These are phyloP conservation scores for Fraxinus sp. DNA, from an alignment of 305 asterid genomes.

Conservation along the genomic window DNA sequence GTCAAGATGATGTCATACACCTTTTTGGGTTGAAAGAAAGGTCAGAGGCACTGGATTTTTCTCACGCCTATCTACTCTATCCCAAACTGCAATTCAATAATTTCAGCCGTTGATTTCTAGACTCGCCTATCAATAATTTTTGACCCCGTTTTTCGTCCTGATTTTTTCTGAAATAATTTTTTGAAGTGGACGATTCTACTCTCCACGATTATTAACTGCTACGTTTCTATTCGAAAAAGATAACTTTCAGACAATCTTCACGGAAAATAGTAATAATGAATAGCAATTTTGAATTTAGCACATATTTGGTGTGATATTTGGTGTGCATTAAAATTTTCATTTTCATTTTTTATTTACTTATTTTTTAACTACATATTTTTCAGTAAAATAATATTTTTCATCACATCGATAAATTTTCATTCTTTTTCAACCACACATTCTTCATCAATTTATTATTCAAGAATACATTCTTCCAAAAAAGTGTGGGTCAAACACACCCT, in stretches of 20 bases:
- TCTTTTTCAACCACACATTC: too few relatives aligned
- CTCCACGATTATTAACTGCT: background rate
- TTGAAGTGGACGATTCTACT: background rate
- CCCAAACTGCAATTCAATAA: background rate
- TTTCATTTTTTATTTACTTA: too few relatives aligned
- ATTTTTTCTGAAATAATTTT: background rate
- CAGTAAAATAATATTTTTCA: too few relatives aligned
- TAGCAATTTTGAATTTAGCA: too few relatives aligned
- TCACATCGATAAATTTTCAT: too few relatives aligned
- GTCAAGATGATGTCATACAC: slow-evolving; percentile 25
- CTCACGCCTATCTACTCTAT: background rate
- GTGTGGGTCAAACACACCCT: too few relatives aligned
- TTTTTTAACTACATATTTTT: too few relatives aligned
- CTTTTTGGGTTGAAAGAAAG: background rate
- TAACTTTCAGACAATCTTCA: background rate
- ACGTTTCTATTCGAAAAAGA: background rate
- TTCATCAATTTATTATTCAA: too few relatives aligned
- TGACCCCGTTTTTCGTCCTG: background rate
- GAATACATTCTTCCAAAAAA: too few relatives aligned
- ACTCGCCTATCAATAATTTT: background rate
- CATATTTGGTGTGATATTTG: too few relatives aligned
- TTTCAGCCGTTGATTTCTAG: background rate
- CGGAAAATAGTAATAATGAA: too few relatives aligned
- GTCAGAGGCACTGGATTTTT: background rate
- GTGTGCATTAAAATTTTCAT: too few relatives aligned